These are phyloP conservation scores for Linderina pennispora DNA, from an alignment of 192 early-diverging fungal genomes.

Conservation along the genomic window DNA sequence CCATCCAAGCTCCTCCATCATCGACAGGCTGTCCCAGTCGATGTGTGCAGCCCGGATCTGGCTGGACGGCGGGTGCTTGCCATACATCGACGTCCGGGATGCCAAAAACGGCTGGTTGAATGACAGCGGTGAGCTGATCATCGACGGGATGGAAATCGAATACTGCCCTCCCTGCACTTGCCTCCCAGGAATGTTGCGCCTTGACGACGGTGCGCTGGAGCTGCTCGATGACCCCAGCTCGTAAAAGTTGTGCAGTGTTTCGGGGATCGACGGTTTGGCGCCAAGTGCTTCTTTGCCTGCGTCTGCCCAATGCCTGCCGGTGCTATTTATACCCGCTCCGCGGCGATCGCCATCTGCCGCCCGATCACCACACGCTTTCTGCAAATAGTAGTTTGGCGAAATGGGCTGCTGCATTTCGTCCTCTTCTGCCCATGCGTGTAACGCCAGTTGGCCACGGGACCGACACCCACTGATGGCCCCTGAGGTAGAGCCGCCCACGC, in stretches of 20 bases:
- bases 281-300: neutral
- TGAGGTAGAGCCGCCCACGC: conserved; percentile 31
- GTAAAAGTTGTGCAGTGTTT: conserved; percentile 10
- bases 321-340: neutral
- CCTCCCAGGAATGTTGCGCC: conserved; percentile 2
- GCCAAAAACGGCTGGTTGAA: conserved; percentile 45
- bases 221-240: conserved; percentile 24
- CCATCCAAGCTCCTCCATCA: conserved; percentile 29
- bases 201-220: conserved; percentile 14
- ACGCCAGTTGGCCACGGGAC: conserved; percentile 23
- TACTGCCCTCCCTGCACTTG: conserved; percentile 30
- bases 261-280: conserved; percentile 4
- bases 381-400: no score
- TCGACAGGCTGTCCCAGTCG: conserved; percentile 44
- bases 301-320: neutral
- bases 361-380: conserved; percentile 1
- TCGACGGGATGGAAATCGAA: conserved; percentile 41
- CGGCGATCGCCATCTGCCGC: neutral
- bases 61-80: conserved; percentile 40
- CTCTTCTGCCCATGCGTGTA: conserved; percentile 44
- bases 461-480: conserved; percentile 15
- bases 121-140: conserved; percentile 42
- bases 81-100: conserved; percentile 42
- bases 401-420: conserved; percentile 18
- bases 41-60: conserved; percentile 46